Evolutionary conservation across 2,329 filamentous ascomycete species (phyloP).

Genomic region (Sporothrix variecibatus): DNA sequence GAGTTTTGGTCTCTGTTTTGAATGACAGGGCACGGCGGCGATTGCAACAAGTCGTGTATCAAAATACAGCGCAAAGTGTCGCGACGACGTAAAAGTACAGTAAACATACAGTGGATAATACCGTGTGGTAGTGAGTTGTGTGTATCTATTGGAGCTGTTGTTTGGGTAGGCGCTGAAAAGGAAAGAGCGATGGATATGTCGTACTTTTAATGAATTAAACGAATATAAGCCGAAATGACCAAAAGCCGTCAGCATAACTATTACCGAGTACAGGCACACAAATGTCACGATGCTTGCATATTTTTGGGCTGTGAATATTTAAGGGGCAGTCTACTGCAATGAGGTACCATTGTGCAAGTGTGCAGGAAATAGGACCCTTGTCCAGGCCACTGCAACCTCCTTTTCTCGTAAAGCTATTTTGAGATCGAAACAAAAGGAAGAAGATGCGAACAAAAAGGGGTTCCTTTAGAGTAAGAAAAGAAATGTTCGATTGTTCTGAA

Average conservation of each 20-base stretch:
- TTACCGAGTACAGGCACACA: neutral
- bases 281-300: neutral
- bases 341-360: neutral
- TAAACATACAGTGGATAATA: no score
- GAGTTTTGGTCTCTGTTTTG: neutral
- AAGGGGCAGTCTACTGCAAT: neutral
- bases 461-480: neutral
- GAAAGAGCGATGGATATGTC: neutral
- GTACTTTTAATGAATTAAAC: neutral
- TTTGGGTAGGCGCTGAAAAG: neutral
- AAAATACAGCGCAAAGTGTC: neutral
- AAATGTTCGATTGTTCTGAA: neutral
- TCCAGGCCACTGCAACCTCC: neutral
- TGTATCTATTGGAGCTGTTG: neutral
- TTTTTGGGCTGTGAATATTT: neutral
- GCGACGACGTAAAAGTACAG: neutral
- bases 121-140: neutral
- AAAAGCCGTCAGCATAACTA: neutral
- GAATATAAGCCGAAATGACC: neutral
- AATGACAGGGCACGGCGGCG: neutral
- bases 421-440: neutral
- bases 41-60: constrained; percentile 15
- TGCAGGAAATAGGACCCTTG: neutral
- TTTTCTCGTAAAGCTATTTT: neutral
- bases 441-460: neutral